These are phyloP conservation scores for Auxenochlorella pyrenoidosa DNA, from an alignment of 139 green algal genomes.

Conservation along the genomic window DNA sequence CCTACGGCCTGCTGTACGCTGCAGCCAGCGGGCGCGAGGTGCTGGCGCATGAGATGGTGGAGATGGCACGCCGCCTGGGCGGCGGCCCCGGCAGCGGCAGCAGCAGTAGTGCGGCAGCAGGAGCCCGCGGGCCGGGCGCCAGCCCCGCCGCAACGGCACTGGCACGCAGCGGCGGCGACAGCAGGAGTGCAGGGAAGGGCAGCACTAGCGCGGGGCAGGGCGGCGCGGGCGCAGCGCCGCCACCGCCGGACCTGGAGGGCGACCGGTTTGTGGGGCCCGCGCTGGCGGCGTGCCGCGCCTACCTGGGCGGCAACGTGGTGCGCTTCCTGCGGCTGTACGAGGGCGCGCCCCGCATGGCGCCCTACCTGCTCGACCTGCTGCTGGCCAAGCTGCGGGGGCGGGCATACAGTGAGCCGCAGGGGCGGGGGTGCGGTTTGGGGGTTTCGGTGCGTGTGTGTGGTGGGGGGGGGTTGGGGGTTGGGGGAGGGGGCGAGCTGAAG, in stretches of 20 bases:
- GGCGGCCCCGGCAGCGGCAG: neutral
- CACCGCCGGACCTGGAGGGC: neutral
- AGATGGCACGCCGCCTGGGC: neutral
- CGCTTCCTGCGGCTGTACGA: conserved; percentile 65
- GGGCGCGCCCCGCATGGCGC: conserved; percentile 66
- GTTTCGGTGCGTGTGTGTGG: neutral
- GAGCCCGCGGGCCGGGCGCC: neutral
- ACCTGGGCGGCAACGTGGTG: conserved; percentile 44
- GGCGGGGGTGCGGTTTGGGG: neutral
- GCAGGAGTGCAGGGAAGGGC: neutral
- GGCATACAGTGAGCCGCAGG: neutral
- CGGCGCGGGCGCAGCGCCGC: no score
- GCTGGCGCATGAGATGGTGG: conserved; percentile 48
- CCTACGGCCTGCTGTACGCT: conserved; percentile 76
- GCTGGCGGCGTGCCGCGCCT: conserved; percentile 33
- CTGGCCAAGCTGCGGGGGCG: conserved; percentile 35
- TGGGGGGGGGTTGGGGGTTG: neutral
- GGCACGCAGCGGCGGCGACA: neutral
- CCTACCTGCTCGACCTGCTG: conserved; percentile 74
- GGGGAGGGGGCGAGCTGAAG: neutral
- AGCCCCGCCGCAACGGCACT: neutral
- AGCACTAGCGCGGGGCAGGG: neutral
- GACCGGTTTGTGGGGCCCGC: conserved; percentile 55
- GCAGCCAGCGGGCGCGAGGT: conserved; percentile 29
- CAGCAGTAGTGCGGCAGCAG: conserved; percentile 1